Evolutionary conservation across 257 asterid genomes (phyloP).

Genomic region (Rehmannia glutinosa): DNA sequence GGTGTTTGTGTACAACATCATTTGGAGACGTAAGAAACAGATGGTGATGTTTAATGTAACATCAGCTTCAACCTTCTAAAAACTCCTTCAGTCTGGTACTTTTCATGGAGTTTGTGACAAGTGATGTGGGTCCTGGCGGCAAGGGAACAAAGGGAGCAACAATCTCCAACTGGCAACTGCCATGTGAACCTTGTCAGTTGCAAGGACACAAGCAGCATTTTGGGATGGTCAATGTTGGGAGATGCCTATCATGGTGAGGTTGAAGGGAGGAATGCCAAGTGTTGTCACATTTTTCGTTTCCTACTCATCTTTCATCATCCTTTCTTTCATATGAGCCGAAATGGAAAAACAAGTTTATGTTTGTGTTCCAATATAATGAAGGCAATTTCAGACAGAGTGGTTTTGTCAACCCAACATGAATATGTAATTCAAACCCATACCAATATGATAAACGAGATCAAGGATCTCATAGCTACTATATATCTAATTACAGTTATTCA

Average conservation of each 20-base stretch:
- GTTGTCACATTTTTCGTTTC: background rate
- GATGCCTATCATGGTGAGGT: background rate
- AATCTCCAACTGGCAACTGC: background rate
- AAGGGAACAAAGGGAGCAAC: background rate
- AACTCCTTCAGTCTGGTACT: background rate
- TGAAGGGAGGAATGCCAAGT: background rate
- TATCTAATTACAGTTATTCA: slow-evolving; percentile 2
- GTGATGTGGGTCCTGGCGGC: background rate
- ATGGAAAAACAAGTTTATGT: background rate
- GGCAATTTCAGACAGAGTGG: background rate
- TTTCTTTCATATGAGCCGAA: background rate
- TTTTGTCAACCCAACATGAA: background rate
- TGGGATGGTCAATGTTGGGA: background rate
- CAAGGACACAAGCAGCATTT: background rate
- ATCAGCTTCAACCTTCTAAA: background rate
- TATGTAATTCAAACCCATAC: background rate
- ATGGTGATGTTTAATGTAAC: background rate
- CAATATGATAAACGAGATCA: background rate
- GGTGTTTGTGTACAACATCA: background rate
- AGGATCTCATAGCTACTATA: background rate
- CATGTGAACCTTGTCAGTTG: background rate
- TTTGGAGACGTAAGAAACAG: background rate
- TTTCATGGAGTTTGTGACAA: background rate
- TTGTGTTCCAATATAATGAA: background rate
- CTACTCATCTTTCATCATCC: background rate